Conservation (phyloP, 164 flowering plant genomes). For the Taxillus chinensis region DNA sequence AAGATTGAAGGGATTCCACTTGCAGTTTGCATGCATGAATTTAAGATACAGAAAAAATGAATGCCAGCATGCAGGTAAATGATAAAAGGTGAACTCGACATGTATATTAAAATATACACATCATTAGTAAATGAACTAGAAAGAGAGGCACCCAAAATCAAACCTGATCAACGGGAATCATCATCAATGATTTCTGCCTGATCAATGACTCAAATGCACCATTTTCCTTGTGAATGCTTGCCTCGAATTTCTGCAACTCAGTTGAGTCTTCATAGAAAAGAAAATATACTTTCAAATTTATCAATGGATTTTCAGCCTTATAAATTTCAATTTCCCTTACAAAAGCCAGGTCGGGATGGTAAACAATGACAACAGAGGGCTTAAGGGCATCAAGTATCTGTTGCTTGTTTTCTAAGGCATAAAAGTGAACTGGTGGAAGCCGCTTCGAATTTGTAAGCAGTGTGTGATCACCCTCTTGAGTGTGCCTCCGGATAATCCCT, state of each 20-base stretch:
- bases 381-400: conserved; percentile 63
- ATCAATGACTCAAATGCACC: conserved; percentile 94
- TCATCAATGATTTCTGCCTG: conserved; percentile 93
- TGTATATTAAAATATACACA: too few relatives aligned
- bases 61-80: too few relatives aligned
- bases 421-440: conserved; percentile 65
- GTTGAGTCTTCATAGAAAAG: conserved; percentile 92
- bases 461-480: conserved; percentile 15
- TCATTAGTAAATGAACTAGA: not conserved
- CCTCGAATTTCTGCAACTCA: conserved; percentile 93
- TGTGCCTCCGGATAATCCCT: conserved; percentile 25
- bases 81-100: too few relatives aligned
- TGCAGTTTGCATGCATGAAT: too few relatives aligned
- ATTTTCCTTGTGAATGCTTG: conserved; percentile 91
- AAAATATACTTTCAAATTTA: conserved; percentile 73
- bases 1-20: too few relatives aligned
- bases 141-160: conserved; percentile 8
- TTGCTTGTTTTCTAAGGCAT: conserved; percentile 74
- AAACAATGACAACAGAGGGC: conserved; percentile 73
- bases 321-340: conserved; percentile 92
- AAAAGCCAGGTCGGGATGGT: conserved; percentile 90
- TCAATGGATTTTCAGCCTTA: conserved; percentile 79
- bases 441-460: conserved; percentile 22
- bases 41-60: too few relatives aligned
- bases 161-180: conserved; percentile 90